Conservation (phyloP, 495 filamentous ascomycete genomes). For the Penicillium chermesinum region DNA sequence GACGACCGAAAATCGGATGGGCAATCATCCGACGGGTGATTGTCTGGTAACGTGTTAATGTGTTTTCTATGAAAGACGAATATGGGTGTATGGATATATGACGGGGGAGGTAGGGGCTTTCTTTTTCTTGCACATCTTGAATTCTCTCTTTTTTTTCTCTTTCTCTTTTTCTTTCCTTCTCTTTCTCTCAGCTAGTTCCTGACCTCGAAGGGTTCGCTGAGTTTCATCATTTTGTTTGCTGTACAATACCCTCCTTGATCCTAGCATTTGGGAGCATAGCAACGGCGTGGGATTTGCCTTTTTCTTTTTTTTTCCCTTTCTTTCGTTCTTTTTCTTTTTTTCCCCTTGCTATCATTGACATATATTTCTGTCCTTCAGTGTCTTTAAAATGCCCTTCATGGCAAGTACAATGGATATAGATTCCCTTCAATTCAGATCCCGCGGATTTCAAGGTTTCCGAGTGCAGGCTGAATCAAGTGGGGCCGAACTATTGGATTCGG, state of each 20-base stretch:
- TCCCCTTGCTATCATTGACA: neutral
- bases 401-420: constrained; percentile 13
- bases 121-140: constrained; percentile 22
- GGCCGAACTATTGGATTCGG: constrained; percentile 13
- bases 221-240: constrained; percentile 7
- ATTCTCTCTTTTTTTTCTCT: neutral
- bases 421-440: too few relatives aligned
- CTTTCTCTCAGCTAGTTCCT: constrained; percentile 3
- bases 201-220: constrained; percentile 4
- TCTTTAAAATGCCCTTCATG: neutral
- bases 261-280: constrained; percentile 22
- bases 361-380: neutral
- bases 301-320: constrained; percentile 1
- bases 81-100: constrained; percentile 15
- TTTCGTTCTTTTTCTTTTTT: constrained; percentile 5
- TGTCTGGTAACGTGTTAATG: neutral
- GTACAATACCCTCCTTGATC: constrained; percentile 20
- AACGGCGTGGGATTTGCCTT: constrained; percentile 18
- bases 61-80: constrained; percentile 9
- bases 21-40: neutral
- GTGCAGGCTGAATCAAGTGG: constrained; percentile 23
- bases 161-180: constrained; percentile 6
- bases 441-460: too few relatives aligned
- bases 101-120: constrained; percentile 1
- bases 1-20: constrained; percentile 20